Evolutionary conservation across 495 filamentous ascomycete genomes (phyloP).

Genomic region (Elasticomyces elasticus): DNA sequence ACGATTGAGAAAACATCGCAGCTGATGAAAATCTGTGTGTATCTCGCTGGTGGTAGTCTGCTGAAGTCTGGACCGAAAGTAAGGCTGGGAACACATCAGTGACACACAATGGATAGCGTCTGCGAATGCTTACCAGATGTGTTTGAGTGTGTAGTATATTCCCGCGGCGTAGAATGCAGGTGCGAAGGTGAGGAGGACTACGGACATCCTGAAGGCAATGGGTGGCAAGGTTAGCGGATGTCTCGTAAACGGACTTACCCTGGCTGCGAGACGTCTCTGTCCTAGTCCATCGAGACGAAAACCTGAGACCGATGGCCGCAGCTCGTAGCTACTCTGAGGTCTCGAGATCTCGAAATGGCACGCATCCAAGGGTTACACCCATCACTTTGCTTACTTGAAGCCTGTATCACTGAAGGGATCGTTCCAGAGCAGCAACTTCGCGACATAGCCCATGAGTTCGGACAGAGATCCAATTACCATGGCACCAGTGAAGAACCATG

Average conservation of each 20-base stretch:
- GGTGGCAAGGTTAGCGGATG: too few relatives aligned
- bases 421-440: constrained; percentile 13
- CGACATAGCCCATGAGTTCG: constrained; percentile 23
- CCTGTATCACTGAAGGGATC: constrained; percentile 22
- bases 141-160: constrained; percentile 46
- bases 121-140: constrained; percentile 18
- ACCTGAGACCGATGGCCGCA: too few relatives aligned
- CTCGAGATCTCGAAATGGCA: too few relatives aligned
- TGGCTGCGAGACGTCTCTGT: too few relatives aligned
- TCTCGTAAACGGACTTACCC: too few relatives aligned
- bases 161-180: constrained; percentile 51
- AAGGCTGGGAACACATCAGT: constrained; percentile 7
- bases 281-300: too few relatives aligned
- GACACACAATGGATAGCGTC: not conserved
- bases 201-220: too few relatives aligned
- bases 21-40: constrained; percentile 23
- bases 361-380: too few relatives aligned
- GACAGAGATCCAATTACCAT: constrained; percentile 18
- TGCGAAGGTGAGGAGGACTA: constrained; percentile 46
- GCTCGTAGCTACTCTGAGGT: too few relatives aligned
- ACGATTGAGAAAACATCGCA: constrained; percentile 22
- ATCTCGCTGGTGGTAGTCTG: constrained; percentile 14
- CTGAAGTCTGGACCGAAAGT: constrained; percentile 17
- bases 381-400: too few relatives aligned
- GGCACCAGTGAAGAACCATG: constrained; percentile 22